Conservation (phyloP, 2,329 filamentous ascomycete genomes). For the Allantophomopsis cytisporea region DNA sequence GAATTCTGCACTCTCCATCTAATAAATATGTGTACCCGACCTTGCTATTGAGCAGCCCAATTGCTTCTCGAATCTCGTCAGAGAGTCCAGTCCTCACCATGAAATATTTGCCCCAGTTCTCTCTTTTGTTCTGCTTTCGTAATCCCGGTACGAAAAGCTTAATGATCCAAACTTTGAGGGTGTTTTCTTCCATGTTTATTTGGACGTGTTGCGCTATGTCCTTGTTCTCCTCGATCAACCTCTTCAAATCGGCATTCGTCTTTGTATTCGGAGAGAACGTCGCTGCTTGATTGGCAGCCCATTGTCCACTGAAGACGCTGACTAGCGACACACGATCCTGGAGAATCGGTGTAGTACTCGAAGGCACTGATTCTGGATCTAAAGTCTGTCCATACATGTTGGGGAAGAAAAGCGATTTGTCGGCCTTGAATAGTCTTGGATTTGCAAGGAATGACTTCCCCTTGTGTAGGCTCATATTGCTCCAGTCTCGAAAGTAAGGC, state of each 20-base stretch:
- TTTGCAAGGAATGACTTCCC: slow-evolving; percentile 90
- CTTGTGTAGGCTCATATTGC: slow-evolving; percentile 66
- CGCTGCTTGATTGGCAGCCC: slow-evolving; percentile 71
- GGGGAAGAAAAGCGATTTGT: slow-evolving; percentile 81
- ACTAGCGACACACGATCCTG: slow-evolving; percentile 70
- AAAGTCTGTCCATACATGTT: slow-evolving; percentile 80
- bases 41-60: slow-evolving; percentile 71
- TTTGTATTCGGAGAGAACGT: slow-evolving; percentile 51
- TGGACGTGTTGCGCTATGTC: slow-evolving; percentile 62
- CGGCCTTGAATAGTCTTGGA: slow-evolving; percentile 67
- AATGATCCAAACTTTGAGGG: slow-evolving; percentile 45
- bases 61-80: slow-evolving; percentile 45
- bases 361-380: slow-evolving; percentile 32
- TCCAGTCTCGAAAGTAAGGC: slow-evolving; percentile 95
- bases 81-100: slow-evolving; percentile 40
- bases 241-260: slow-evolving; percentile 55
- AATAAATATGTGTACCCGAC: slow-evolving; percentile 40
- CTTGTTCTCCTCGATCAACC: slow-evolving; percentile 38
- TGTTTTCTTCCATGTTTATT: slow-evolving; percentile 67
- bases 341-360: slow-evolving; percentile 68
- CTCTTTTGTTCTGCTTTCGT: slow-evolving; percentile 31
- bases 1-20: too few relatives aligned
- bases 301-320: slow-evolving; percentile 66
- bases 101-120: slow-evolving; percentile 49
- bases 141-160: slow-evolving; percentile 40